Evolutionary conservation across 768 basidiomycete genomes (phyloP).

Genomic region (Auricularia auricula-judae): DNA sequence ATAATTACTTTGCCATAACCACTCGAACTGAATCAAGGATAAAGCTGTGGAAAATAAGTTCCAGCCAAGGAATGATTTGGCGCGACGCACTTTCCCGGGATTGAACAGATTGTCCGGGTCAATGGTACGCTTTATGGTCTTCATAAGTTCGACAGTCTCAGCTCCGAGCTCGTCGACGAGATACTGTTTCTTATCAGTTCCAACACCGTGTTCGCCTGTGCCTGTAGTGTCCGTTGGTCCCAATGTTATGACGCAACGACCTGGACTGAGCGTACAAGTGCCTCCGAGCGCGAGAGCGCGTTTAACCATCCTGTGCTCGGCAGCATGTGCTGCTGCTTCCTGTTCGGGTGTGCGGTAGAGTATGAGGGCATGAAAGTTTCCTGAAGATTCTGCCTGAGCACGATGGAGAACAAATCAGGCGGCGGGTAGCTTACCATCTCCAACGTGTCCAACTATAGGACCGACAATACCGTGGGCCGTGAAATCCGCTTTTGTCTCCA

Average conservation of each 20-base stretch:
- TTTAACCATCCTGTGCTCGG: conserved; percentile 22
- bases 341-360: conserved; percentile 27
- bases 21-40: background rate
- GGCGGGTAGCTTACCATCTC: conserved; percentile 21
- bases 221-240: conserved; percentile 10
- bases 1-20: no score
- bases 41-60: background rate
- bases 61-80: background rate
- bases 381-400: conserved; percentile 12
- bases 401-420: no score
- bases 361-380: conserved; percentile 32
- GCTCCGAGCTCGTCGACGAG: conserved; percentile 35
- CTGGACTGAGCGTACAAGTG: conserved; percentile 17
- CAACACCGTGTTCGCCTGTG: conserved; percentile 36
- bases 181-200: conserved; percentile 37
- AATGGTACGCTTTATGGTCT: conserved; percentile 32
- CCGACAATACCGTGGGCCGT: conserved; percentile 27
- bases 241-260: background rate
- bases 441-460: conserved; percentile 34
- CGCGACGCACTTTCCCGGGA: conserved; percentile 28
- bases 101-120: conserved; percentile 39
- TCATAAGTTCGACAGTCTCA: conserved; percentile 42
- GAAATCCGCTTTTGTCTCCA: conserved; percentile 30
- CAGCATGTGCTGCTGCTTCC: conserved; percentile 19
- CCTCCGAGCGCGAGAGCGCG: conserved; percentile 26